A percentile compares a stretch with the other conserved stretches of the same genome.
Conservation (phyloP, 257 asterid genomes). For the Verbascum thapsus region DNA sequence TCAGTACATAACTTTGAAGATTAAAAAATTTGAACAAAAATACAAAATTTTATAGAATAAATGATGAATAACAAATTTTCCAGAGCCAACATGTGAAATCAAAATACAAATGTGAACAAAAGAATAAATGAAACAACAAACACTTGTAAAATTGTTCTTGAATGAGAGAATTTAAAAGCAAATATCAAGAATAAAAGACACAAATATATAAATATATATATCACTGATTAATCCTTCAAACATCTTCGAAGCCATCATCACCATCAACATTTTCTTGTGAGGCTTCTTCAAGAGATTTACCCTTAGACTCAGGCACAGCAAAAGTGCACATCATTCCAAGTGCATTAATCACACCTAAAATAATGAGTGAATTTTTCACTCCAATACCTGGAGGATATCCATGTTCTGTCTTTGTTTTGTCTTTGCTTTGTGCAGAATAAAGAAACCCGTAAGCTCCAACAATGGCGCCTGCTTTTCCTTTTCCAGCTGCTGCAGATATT, state of each 20-base stretch:
- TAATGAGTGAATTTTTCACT: constrained; percentile 36
- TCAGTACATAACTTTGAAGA: too few relatives aligned
- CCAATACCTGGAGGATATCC: constrained; percentile 48
- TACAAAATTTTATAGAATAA: too few relatives aligned
- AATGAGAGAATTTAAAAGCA: neutral
- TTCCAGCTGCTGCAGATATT: constrained; percentile 49
- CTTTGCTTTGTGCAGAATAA: constrained; percentile 37
- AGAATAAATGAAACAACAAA: neutral
- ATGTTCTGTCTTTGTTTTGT: constrained; percentile 24
- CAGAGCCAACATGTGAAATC: neutral
- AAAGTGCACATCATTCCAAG: constrained; percentile 37
- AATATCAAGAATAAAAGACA: neutral
- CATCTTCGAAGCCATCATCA: neutral
- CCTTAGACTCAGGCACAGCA: constrained; percentile 41
- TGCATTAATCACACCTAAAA: constrained; percentile 35
- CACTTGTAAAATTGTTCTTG: neutral
- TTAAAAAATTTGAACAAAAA: too few relatives aligned
- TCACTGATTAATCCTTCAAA: too few relatives aligned
- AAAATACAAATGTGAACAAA: neutral
- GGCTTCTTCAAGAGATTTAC: constrained; percentile 45
- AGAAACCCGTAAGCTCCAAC: constrained; percentile 46
- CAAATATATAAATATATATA: too few relatives aligned
- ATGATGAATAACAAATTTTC: neutral
- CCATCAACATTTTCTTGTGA: constrained; percentile 38
- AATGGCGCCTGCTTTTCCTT: constrained; percentile 49